phyloP scores from a whole-genome alignment of 495 filamentous ascomycete genomes.

The Neurospora sp. region DNA sequence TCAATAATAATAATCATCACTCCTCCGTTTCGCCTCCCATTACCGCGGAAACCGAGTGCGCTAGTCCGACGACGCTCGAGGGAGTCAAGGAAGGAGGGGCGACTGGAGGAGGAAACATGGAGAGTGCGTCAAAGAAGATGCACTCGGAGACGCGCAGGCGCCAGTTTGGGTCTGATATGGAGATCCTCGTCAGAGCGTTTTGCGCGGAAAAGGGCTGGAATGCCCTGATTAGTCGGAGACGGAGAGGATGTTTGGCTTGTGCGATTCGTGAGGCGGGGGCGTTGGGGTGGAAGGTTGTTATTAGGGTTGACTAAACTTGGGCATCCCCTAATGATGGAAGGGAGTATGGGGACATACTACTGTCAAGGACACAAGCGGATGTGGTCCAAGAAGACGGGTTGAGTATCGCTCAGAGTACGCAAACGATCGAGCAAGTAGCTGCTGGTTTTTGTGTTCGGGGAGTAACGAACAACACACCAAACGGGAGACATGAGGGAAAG shows the following conservation, averaged over 20 bases:
- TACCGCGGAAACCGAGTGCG: neutral
- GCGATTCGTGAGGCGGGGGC: slow-evolving; percentile 62
- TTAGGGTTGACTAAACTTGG: slow-evolving; percentile 42
- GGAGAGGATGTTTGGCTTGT: slow-evolving; percentile 55
- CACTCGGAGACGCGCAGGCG: slow-evolving; percentile 39
- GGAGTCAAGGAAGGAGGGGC: neutral
- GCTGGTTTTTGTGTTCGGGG: neutral
- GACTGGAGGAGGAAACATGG: neutral
- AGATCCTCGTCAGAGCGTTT: slow-evolving; percentile 57
- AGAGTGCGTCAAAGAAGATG: slow-evolving; percentile 32
- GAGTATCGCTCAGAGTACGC: neutral
- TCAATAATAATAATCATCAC: neutral
- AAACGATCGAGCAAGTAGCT: neutral
- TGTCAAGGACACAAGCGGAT: neutral
- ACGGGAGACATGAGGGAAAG: neutral
- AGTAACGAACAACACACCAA: neutral
- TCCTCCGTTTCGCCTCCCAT: neutral
- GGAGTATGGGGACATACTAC: neutral
- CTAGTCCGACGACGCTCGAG: neutral
- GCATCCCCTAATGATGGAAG: neutral
- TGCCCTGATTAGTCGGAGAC: slow-evolving; percentile 54
- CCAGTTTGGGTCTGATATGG: slow-evolving; percentile 45
- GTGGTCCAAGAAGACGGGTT: neutral
- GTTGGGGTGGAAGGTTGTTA: slow-evolving; percentile 52
- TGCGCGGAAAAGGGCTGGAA: slow-evolving; percentile 60